Conservation (phyloP, 139 green algal species). For the Chlorella sp. region DNA sequence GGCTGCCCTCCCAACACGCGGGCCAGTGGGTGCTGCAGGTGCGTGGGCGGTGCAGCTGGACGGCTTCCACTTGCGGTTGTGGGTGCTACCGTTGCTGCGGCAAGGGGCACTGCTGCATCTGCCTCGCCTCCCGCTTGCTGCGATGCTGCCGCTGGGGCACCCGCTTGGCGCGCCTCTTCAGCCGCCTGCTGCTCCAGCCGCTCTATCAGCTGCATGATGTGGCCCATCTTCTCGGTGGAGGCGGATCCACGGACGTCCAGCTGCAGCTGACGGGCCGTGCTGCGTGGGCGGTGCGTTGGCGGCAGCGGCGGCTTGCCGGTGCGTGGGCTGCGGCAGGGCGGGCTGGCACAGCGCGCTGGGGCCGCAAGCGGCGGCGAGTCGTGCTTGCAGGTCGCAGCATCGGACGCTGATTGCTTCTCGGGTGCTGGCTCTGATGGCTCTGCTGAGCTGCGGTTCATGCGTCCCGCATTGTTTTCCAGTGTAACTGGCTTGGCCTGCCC, state of each 20-base stretch:
- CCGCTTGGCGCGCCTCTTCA: constrained; percentile 11
- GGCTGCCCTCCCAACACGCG: constrained; percentile 10
- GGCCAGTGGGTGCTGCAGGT: not conserved
- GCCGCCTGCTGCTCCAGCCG: constrained; percentile 36
- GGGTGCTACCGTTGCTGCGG: not conserved
- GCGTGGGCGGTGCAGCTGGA: not conserved
- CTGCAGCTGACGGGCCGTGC: not conserved
- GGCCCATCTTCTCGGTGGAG: constrained; percentile 14
- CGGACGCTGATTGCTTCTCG: not conserved
- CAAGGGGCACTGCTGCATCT: not conserved
- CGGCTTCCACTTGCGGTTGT: too few relatives aligned
- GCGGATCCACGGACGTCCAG: not conserved
- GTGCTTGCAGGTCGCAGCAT: not conserved
- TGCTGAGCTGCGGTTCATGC: not conserved
- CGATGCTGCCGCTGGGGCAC: not conserved
- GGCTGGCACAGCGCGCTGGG: not conserved
- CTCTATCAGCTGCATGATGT: constrained; percentile 48
- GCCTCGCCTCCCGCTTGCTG: not conserved
- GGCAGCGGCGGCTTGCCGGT: not conserved
- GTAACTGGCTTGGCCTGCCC: not conserved
- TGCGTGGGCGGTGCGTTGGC: not conserved
- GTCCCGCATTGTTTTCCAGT: constrained; percentile 19
- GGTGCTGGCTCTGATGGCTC: not conserved
- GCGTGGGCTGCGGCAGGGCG: too few relatives aligned
- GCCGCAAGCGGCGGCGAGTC: not conserved